Conservation (phyloP, 768 basidiomycete genomes). For the Pseudohyphozyma bogoriensis region DNA sequence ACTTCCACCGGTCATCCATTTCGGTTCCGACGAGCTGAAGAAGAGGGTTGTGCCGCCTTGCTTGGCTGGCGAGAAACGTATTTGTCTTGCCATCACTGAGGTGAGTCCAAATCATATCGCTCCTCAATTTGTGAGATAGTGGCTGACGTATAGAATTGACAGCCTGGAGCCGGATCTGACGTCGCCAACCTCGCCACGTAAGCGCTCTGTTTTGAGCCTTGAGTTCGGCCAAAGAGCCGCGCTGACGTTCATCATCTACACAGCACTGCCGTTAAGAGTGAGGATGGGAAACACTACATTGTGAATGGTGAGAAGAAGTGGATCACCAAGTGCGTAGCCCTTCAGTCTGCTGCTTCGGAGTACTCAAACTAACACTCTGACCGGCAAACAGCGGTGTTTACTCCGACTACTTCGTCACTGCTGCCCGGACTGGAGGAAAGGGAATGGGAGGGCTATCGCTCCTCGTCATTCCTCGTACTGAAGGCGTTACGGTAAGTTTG, state of each 20-base stretch:
- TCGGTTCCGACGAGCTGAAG: conserved; percentile 26
- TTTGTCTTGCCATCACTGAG: conserved; percentile 35
- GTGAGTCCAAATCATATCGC: neutral
- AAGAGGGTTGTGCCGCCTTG: conserved; percentile 27
- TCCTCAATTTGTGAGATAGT: neutral
- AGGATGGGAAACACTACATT: conserved; percentile 30
- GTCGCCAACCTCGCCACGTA: conserved; percentile 27
- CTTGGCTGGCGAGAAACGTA: conserved; percentile 28
- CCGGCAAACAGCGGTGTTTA: conserved; percentile 13
- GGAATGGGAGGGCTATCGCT: conserved; percentile 29
- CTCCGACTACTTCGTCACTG: conserved; percentile 35
- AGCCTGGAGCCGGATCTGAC: conserved; percentile 27
- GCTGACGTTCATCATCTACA: no score
- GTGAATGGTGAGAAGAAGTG: conserved; percentile 28
- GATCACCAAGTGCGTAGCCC: conserved; percentile 20
- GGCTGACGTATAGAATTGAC: neutral
- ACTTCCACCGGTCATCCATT: conserved; percentile 23
- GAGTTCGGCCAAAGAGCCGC: no score
- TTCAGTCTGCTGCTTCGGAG: no score
- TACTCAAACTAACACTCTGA: no score
- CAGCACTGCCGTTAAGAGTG: neutral
- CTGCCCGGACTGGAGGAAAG: conserved; percentile 34
- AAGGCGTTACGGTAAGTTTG: no score
- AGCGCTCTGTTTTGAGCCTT: neutral
- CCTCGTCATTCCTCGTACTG: conserved; percentile 23